Evolutionary conservation across 495 filamentous ascomycete species (phyloP).

Genomic region (Aspergillus asperescens): DNA sequence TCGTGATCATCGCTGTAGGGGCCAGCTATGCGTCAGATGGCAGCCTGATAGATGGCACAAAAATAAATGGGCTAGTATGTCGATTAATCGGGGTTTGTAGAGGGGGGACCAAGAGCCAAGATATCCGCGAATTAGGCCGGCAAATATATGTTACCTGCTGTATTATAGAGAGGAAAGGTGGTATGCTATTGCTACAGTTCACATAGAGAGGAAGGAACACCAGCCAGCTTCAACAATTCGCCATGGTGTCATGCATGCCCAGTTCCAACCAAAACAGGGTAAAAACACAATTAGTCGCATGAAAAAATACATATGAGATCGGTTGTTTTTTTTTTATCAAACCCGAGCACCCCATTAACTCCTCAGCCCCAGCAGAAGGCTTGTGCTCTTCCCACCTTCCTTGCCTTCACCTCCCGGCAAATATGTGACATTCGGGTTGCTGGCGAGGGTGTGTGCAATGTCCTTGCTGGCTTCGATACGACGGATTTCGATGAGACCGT

Average conservation of each 20-base stretch:
- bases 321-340: conserved; percentile 1
- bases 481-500: conserved; percentile 90
- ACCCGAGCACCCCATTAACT: conserved; percentile 21
- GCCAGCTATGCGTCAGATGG: no score
- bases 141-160: no score
- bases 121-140: no score
- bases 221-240: conserved; percentile 30
- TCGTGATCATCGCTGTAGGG: no score
- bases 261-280: conserved; percentile 19
- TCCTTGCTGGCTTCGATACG: conserved; percentile 96
- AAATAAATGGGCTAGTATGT: no score
- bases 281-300: conserved; percentile 11
- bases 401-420: conserved; percentile 68
- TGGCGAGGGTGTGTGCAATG: conserved; percentile 83
- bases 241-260: conserved; percentile 30
- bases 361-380: conserved; percentile 58
- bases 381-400: conserved; percentile 58
- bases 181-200: conserved; percentile 44
- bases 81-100: no score
- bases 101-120: no score
- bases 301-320: conserved; percentile 23
- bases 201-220: conserved; percentile 18
- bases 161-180: conserved; percentile 22
- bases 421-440: conserved; percentile 95
- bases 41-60: no score